A percentile compares a stretch with the other conserved stretches of the same genome.
Conservation (phyloP, 2,329 filamentous ascomycete genomes). For the Diaporthe citriasiana region DNA sequence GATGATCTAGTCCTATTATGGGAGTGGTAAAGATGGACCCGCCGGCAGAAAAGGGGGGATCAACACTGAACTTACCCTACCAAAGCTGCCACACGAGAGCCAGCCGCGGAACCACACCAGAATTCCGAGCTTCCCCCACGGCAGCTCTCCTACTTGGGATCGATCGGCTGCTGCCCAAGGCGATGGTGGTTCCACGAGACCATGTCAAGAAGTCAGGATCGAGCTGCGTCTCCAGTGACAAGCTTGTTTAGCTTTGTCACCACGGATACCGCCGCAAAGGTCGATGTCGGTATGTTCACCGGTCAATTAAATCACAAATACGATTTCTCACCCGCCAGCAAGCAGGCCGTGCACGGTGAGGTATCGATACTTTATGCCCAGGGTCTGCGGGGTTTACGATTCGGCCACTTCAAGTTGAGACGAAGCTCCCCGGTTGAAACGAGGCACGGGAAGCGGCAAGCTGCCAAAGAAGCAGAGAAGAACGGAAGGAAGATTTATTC, state of each 20-base stretch:
- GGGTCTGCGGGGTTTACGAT: slow-evolving; percentile 34
- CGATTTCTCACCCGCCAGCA: slow-evolving; percentile 16
- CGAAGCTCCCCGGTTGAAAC: slow-evolving; percentile 41
- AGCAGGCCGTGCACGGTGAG: slow-evolving; percentile 20
- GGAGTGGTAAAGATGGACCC: slow-evolving; percentile 2
- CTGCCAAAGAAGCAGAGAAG: slow-evolving; percentile 36
- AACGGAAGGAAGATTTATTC: slow-evolving; percentile 27
- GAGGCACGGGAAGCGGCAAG: slow-evolving; percentile 27
- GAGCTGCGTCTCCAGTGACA: slow-evolving; percentile 6
- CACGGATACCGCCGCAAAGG: slow-evolving; percentile 10
- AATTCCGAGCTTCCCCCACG: slow-evolving; percentile 22
- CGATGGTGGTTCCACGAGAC: slow-evolving; percentile 8
- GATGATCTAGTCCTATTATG: slow-evolving; percentile 27
- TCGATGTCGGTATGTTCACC: slow-evolving; percentile 24
- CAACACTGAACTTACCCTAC: slow-evolving; percentile 16
- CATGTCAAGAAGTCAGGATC: slow-evolving; percentile 6
- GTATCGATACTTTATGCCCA: slow-evolving; percentile 28
- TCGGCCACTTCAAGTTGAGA: slow-evolving; percentile 40
- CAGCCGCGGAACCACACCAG: slow-evolving; percentile 19
- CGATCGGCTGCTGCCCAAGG: slow-evolving; percentile 30
- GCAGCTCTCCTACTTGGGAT: slow-evolving; percentile 4
- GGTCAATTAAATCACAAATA: slow-evolving; percentile 28
- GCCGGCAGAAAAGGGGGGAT: slow-evolving; percentile 36
- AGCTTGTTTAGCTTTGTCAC: slow-evolving; percentile 10
- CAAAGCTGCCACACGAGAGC: slow-evolving; percentile 30